Percentiles rank a stretch among this genome's conserved stretches.
Evolutionary conservation across 495 filamentous ascomycete genomes (phyloP).

Genomic region (Penicillium cosmopolitanum): DNA sequence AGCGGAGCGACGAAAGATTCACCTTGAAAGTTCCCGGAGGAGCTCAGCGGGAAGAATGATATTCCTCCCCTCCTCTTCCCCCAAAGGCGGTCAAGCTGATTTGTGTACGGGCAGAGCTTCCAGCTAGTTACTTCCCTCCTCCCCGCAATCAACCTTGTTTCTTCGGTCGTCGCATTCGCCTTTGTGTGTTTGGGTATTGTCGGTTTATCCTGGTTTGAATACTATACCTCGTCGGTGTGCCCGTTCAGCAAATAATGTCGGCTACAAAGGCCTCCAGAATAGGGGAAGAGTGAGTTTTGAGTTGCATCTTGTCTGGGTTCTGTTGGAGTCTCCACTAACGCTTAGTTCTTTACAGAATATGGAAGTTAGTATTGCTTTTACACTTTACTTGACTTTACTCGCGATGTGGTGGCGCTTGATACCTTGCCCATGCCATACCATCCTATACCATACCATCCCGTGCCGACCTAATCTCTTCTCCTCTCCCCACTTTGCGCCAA

Average conservation of each 20-base stretch:
- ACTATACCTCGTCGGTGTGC: not conserved
- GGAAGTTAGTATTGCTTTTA: slow-evolving; percentile 75
- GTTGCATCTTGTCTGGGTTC: slow-evolving; percentile 5
- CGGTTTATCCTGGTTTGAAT: not conserved
- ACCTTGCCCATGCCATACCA: not conserved
- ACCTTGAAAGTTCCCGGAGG: slow-evolving; percentile 7
- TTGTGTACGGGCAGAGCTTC: slow-evolving; percentile 27
- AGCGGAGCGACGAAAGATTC: slow-evolving; percentile 25
- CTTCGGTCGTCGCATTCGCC: slow-evolving; percentile 16
- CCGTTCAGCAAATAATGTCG: slow-evolving; percentile 54
- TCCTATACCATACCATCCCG: too few relatives aligned
- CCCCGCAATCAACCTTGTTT: slow-evolving; percentile 31
- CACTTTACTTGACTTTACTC: too few relatives aligned
- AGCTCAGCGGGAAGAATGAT: slow-evolving; percentile 37
- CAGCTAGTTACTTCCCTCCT: slow-evolving; percentile 25
- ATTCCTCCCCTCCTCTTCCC: slow-evolving; percentile 22
- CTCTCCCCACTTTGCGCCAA: too few relatives aligned
- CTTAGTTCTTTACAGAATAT: slow-evolving; percentile 64
- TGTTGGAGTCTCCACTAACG: slow-evolving; percentile 31
- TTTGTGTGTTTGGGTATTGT: slow-evolving; percentile 1
- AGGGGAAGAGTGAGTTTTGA: slow-evolving; percentile 95
- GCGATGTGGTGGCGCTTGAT: not conserved
- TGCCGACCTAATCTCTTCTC: too few relatives aligned
- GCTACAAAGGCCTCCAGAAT: slow-evolving; percentile 83
- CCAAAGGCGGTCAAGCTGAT: slow-evolving; percentile 25